phyloP scores from a whole-genome alignment of 768 basidiomycete genomes.

The Collybia sp. region DNA sequence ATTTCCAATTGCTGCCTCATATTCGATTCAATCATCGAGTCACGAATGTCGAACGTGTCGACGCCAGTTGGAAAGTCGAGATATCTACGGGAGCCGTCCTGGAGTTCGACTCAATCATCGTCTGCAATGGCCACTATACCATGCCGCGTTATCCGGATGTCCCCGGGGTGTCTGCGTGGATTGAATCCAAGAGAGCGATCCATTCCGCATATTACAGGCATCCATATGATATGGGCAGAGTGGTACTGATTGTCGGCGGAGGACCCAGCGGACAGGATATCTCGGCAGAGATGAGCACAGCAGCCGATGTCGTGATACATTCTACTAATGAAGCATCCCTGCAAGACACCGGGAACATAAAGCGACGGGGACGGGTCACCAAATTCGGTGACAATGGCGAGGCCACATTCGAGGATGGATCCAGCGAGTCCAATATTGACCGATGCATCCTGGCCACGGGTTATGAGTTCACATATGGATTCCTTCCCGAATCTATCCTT shows the following conservation, averaged over 20 bases:
- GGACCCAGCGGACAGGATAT: conserved; percentile 74
- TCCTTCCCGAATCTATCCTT: conserved; percentile 38
- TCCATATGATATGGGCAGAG: conserved; percentile 38
- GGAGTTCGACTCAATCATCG: conserved; percentile 59
- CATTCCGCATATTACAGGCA: conserved; percentile 71
- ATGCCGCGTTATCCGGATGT: conserved; percentile 57
- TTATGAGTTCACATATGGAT: conserved; percentile 62
- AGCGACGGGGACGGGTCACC: conserved; percentile 35
- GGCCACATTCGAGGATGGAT: conserved; percentile 58
- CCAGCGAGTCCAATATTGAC: conserved; percentile 49
- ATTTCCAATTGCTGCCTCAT: conserved; percentile 55
- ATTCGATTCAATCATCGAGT: conserved; percentile 66
- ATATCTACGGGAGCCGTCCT: conserved; percentile 25
- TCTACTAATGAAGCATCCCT: conserved; percentile 36
- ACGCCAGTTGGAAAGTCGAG: conserved; percentile 44
- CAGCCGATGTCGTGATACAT: conserved; percentile 46
- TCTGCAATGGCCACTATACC: conserved; percentile 75
- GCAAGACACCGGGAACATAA: conserved; percentile 28
- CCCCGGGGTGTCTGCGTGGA: conserved; percentile 60
- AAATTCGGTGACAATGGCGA: conserved; percentile 35
- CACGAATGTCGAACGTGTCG: conserved; percentile 33
- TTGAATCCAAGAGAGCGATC: conserved; percentile 40
- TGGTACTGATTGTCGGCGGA: conserved; percentile 41
- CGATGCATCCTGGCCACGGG: conserved; percentile 75
- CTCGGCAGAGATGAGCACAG: conserved; percentile 46